A percentile compares a stretch with the other conserved stretches of the same genome.
phyloP scores from a whole-genome alignment of 306 rosid genomes.

The Dalbergia cultrata region DNA sequence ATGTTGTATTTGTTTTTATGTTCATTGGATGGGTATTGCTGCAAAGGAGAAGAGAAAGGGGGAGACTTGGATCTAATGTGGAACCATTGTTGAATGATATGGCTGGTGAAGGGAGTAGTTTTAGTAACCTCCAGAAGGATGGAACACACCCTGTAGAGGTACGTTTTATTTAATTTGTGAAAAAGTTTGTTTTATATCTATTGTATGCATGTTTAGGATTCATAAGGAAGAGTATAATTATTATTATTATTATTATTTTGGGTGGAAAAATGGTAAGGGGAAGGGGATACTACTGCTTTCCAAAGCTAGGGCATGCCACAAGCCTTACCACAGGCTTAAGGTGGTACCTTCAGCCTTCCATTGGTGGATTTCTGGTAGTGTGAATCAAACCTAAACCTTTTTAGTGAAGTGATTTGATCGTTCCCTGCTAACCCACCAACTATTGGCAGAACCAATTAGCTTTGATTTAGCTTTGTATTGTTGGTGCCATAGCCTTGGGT shows the following conservation, averaged over 20 bases:
- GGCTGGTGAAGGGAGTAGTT: slow-evolving; percentile 53
- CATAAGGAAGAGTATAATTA: slow-evolving; percentile 4
- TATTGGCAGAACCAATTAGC: neutral
- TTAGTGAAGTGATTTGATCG: slow-evolving; percentile 18
- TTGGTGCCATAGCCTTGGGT: neutral
- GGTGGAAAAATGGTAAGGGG: slow-evolving; percentile 24
- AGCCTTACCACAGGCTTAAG: slow-evolving; percentile 5
- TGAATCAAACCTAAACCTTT: slow-evolving; percentile 5
- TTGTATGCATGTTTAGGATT: slow-evolving; percentile 23
- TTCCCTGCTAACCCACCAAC: neutral
- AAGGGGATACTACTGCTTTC: neutral
- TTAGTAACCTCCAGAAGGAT: slow-evolving; percentile 53
- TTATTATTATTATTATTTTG: neutral
- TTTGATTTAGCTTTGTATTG: neutral
- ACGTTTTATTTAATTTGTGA: slow-evolving; percentile 34
- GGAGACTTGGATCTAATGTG: slow-evolving; percentile 51
- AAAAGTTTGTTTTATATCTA: slow-evolving; percentile 26
- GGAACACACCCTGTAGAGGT: slow-evolving; percentile 62
- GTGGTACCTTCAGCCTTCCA: neutral
- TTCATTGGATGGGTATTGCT: slow-evolving; percentile 81
- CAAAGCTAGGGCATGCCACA: slow-evolving; percentile 2
- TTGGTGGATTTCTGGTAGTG: slow-evolving; percentile 12
- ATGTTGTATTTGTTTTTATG: slow-evolving; percentile 65
- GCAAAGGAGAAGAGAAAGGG: slow-evolving; percentile 66
- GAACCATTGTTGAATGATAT: slow-evolving; percentile 76